These are phyloP conservation scores for Alternaria metachromatica DNA, from an alignment of 2,329 filamentous ascomycete genomes.

Conservation along the genomic window DNA sequence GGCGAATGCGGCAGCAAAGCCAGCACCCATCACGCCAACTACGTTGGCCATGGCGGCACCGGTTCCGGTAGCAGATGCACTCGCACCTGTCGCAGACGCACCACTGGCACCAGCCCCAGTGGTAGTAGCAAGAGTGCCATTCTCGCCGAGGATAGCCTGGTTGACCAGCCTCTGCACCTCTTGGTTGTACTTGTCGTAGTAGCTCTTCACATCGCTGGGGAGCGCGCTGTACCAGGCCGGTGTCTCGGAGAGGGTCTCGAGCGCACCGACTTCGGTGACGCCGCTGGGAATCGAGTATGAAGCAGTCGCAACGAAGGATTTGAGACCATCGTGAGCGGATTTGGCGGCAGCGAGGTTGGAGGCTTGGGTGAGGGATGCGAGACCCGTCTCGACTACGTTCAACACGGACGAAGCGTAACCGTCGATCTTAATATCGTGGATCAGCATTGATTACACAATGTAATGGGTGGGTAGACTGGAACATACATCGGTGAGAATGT, in stretches of 20 bases:
- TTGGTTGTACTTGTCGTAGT: constrained; percentile 30
- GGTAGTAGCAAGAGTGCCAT: constrained; percentile 6
- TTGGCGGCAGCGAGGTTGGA: constrained; percentile 19
- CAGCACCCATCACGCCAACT: constrained; percentile 20
- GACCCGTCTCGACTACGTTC: constrained; percentile 15
- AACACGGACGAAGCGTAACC: constrained; percentile 24
- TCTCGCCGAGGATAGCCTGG: constrained; percentile 16
- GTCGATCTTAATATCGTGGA: constrained; percentile 4
- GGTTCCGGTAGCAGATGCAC: constrained; percentile 1
- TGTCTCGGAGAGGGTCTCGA: constrained; percentile 24
- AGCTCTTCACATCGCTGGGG: constrained; percentile 31
- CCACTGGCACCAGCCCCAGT: constrained; percentile 1
- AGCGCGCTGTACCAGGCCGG: constrained; percentile 33
- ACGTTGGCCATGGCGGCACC: constrained; percentile 10
- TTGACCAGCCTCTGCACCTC: constrained; percentile 24
- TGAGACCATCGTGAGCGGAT: constrained; percentile 25
- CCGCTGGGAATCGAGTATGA: constrained; percentile 20
- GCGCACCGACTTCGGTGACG: constrained; percentile 19
- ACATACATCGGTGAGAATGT: constrained; percentile 25
- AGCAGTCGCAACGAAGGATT: constrained; percentile 30
- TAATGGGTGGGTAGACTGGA: neutral
- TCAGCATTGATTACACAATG: neutral
- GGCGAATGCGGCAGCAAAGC: constrained; percentile 27
- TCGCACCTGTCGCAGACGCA: constrained; percentile 1
- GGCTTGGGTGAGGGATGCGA: constrained; percentile 21